Evolutionary conservation across 192 early-diverging fungal genomes (phyloP), one percentile per base, ranked within the genome.

Genomic region (Coemansia sp.): DNA sequence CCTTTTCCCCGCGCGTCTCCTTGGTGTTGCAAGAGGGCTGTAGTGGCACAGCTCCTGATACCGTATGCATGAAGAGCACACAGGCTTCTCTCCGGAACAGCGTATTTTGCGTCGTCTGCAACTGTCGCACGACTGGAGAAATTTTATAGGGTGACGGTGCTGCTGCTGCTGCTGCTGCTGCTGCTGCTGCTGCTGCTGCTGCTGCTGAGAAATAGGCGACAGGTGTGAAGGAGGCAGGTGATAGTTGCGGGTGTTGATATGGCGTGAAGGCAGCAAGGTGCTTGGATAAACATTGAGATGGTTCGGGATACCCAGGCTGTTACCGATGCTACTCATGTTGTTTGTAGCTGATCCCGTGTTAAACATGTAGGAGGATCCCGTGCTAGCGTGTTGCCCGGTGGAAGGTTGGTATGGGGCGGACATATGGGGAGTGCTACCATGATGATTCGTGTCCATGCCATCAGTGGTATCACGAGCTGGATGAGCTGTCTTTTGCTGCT

Each of bases 71-170:
- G 78, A 69, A 54, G 79, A 74, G 69, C 83, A 85, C n/a, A 56
- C 67, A 11, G 83, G 83, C 57, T 78, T 78, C 40, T 78, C 78
- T 12, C 83, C 83, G 0, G 74, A 81, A 63, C 83, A 85, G 43
- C 74, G 67, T 55, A 81, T 81, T 26, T 85, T 85, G 57, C 79
- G 75, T 37, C 73, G 40, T 15, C 83, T 66, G 65, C 83, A 85
- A 68, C 71, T 76, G 39, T 85, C 83, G 64, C 83, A 85, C 21
- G 83, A 81, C 40, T 77, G 78, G 49, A 85, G 57, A 36, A 85
- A 73, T 59, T 77, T 77, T 5, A 83, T 69, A 2, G 58, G 63
- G 10, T 47, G 48, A 5, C 39, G 39, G 26, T 62, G 68, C 16
- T 39, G 63, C 47, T 74, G 67, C 59, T 65, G 67, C 32, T 65